phyloP scores from a whole-genome alignment of 176 grass and related monocot genomes.

The Carex kokanica region DNA sequence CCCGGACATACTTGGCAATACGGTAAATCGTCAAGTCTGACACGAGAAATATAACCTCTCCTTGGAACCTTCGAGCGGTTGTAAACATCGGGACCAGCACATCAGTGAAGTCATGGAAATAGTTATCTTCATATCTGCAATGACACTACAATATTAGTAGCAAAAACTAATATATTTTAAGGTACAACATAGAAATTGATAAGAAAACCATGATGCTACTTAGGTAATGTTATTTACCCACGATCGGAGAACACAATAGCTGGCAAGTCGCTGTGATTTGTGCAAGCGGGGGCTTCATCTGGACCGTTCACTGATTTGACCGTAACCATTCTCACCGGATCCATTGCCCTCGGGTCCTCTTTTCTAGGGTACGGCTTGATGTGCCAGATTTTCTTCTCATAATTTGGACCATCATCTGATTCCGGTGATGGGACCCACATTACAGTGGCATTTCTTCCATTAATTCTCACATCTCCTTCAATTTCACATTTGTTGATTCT shows the following conservation, averaged over 20 bases:
- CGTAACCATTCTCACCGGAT: slow-evolving; percentile 11
- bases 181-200: background rate
- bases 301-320: slow-evolving; percentile 24
- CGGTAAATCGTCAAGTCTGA: slow-evolving; percentile 62
- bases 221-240: background rate
- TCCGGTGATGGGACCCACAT: slow-evolving; percentile 36
- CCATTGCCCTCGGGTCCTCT: slow-evolving; percentile 48
- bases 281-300: slow-evolving; percentile 25
- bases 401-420: slow-evolving; percentile 31
- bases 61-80: slow-evolving; percentile 36
- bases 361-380: slow-evolving; percentile 54
- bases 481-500: slow-evolving; percentile 68
- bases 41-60: slow-evolving; percentile 72
- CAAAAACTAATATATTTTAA: background rate
- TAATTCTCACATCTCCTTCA: slow-evolving; percentile 63
- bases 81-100: slow-evolving; percentile 77
- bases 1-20: slow-evolving; percentile 41
- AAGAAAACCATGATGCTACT: background rate
- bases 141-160: background rate
- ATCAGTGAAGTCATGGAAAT: slow-evolving; percentile 91
- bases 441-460: slow-evolving; percentile 34
- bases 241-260: slow-evolving; percentile 68
- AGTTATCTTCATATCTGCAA: slow-evolving; percentile 67
- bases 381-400: slow-evolving; percentile 47
- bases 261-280: slow-evolving; percentile 36